phyloP scores from a whole-genome alignment of 768 basidiomycete genomes.

The Suillus spraguei region DNA sequence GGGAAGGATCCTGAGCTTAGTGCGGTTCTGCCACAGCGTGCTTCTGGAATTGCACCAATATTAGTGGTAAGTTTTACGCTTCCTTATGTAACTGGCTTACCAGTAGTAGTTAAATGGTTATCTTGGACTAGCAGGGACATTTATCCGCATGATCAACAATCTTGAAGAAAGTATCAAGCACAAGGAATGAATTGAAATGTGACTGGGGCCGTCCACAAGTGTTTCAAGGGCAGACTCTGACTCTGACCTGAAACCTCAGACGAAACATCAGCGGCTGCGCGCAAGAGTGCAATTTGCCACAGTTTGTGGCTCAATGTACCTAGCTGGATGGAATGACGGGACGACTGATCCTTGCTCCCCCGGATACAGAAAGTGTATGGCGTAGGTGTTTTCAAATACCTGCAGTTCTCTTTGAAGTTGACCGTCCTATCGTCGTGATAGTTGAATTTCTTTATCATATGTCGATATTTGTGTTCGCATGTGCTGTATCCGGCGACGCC shows the following conservation, averaged over 20 bases:
- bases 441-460: constrained; percentile 55
- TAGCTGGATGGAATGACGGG: constrained; percentile 83
- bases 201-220: background rate
- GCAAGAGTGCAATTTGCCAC: constrained; percentile 51
- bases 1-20: background rate
- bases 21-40: background rate
- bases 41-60: background rate
- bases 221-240: background rate
- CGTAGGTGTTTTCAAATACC: constrained; percentile 28
- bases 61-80: background rate
- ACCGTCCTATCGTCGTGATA: constrained; percentile 21
- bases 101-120: background rate
- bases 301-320: no score
- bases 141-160: background rate
- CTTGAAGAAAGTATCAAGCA: background rate
- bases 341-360: constrained; percentile 76
- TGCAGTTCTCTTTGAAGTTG: background rate
- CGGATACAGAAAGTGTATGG: constrained; percentile 63
- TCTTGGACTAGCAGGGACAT: background rate
- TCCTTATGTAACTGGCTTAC: background rate
- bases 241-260: constrained; percentile 13
- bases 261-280: constrained; percentile 14
- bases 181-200: background rate
- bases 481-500: no score
- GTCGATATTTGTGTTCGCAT: constrained; percentile 57